phyloP scores from a whole-genome alignment of 2,329 filamentous ascomycete genomes.

The Fusarium gaditjirri region DNA sequence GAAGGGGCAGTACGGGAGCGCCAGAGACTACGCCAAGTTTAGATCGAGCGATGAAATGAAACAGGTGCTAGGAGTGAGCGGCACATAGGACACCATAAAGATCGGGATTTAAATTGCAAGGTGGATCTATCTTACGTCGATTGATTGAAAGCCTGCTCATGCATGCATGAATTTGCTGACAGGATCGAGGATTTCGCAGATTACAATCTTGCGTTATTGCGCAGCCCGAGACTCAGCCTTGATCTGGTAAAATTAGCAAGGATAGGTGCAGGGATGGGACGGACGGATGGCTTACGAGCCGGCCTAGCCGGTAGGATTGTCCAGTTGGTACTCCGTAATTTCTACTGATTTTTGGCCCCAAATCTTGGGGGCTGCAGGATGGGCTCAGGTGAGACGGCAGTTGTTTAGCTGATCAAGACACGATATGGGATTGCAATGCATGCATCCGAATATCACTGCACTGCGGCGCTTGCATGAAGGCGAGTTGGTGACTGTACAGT shows the following conservation, averaged over 20 bases:
- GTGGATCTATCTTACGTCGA: background rate
- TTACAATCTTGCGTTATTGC: background rate
- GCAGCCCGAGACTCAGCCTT: background rate
- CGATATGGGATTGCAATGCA: background rate
- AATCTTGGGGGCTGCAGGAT: background rate
- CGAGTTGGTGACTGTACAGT: no score
- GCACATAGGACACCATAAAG: background rate
- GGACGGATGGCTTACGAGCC: background rate
- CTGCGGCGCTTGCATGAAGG: no score
- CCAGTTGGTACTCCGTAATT: background rate
- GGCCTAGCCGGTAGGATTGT: background rate
- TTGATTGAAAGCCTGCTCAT: background rate
- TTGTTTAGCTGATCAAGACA: background rate
- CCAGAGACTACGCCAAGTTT: conserved; percentile 7
- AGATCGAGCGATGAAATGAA: conserved; percentile 30
- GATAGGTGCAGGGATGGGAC: background rate
- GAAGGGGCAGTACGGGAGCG: conserved; percentile 28
- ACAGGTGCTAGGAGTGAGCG: conserved; percentile 11
- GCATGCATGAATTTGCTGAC: background rate
- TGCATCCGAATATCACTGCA: background rate
- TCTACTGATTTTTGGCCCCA: background rate
- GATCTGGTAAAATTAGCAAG: background rate
- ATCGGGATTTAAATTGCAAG: background rate
- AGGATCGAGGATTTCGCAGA: background rate
- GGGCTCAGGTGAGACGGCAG: background rate